A percentile compares a stretch with the other conserved stretches of the same genome.
These are phyloP conservation scores for Fusarium nodosum DNA, from an alignment of 2,329 filamentous ascomycete species.

Conservation along the genomic window DNA sequence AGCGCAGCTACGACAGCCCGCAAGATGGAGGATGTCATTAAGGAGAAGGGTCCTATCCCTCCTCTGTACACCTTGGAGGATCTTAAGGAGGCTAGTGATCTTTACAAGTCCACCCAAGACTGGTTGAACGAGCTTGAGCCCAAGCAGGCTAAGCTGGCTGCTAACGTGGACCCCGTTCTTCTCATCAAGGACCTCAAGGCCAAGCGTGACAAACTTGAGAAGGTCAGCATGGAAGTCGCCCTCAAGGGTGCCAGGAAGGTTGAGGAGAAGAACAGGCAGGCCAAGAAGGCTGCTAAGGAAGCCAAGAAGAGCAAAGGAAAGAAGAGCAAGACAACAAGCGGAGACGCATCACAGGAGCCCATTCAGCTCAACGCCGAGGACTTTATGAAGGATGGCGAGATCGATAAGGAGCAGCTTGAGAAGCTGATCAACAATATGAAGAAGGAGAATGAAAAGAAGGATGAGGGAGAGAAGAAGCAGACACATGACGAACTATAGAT, in stretches of 20 bases:
- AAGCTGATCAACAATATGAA: slow-evolving; percentile 49
- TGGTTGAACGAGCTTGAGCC: slow-evolving; percentile 83
- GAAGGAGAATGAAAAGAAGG: slow-evolving; percentile 42
- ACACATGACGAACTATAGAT: slow-evolving; percentile 56
- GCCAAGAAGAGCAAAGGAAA: slow-evolving; percentile 59
- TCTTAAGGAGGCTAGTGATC: slow-evolving; percentile 72
- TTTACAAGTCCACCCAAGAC: slow-evolving; percentile 71
- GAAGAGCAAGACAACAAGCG: slow-evolving; percentile 56
- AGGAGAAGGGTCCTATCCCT: slow-evolving; percentile 67
- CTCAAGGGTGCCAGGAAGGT: slow-evolving; percentile 75
- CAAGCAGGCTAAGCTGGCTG: slow-evolving; percentile 77
- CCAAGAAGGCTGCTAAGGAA: slow-evolving; percentile 62
- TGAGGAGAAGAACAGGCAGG: slow-evolving; percentile 62
- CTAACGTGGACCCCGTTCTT: slow-evolving; percentile 81
- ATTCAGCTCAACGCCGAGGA: slow-evolving; percentile 62
- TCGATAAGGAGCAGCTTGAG: slow-evolving; percentile 48
- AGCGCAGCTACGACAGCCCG: slow-evolving; percentile 56
- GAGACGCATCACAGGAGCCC: slow-evolving; percentile 56
- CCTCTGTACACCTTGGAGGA: slow-evolving; percentile 81
- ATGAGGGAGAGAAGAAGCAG: slow-evolving; percentile 44
- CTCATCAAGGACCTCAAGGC: slow-evolving; percentile 77
- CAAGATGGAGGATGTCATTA: slow-evolving; percentile 60
- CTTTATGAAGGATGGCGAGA: slow-evolving; percentile 57
- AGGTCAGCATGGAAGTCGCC: slow-evolving; percentile 76
- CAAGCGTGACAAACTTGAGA: slow-evolving; percentile 78